Percentiles rank a stretch among this genome's conserved stretches.
These are phyloP conservation scores for Tillandsia fasciculata DNA, from an alignment of 176 grass and related monocot genomes.

Conservation along the genomic window DNA sequence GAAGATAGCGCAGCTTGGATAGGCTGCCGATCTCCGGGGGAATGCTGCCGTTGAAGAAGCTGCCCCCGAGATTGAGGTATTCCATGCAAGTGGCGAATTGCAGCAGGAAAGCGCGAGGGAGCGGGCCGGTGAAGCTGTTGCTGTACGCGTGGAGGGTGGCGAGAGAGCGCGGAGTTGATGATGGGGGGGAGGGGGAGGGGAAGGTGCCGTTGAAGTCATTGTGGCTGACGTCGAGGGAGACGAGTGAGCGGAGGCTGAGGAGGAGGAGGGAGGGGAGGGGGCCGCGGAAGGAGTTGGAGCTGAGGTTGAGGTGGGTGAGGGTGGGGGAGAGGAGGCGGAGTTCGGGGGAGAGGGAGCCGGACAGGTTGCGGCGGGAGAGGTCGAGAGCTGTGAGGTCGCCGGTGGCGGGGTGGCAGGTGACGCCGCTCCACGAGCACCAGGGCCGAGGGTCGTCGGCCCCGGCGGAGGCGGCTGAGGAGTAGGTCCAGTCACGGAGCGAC, in stretches of 20 bases:
- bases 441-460: constrained; percentile 23
- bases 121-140: constrained; percentile 56
- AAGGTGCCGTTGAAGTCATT: constrained; percentile 76
- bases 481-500: constrained; percentile 51
- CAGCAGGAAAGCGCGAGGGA: constrained; percentile 36
- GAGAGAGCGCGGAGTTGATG: constrained; percentile 29
- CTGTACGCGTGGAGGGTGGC: constrained; percentile 51
- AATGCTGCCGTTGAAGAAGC: constrained; percentile 66
- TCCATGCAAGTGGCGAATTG: constrained; percentile 24
- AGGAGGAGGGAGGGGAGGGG: constrained; percentile 34
- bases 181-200: constrained; percentile 21
- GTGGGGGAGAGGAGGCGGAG: constrained; percentile 40
- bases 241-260: constrained; percentile 44
- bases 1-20: constrained; percentile 28
- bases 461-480: constrained; percentile 27
- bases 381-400: constrained; percentile 47
- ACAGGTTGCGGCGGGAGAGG: constrained; percentile 67
- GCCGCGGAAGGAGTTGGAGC: constrained; percentile 55
- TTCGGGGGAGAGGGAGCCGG: constrained; percentile 44
- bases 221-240: constrained; percentile 56
- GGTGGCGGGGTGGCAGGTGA: constrained; percentile 36
- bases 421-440: constrained; percentile 77
- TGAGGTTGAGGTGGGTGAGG: constrained; percentile 57
- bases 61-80: constrained; percentile 62
- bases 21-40: constrained; percentile 26